Evolutionary conservation across 2,329 filamentous ascomycete genomes (phyloP).

Genomic region (Phialophora chinensis): DNA sequence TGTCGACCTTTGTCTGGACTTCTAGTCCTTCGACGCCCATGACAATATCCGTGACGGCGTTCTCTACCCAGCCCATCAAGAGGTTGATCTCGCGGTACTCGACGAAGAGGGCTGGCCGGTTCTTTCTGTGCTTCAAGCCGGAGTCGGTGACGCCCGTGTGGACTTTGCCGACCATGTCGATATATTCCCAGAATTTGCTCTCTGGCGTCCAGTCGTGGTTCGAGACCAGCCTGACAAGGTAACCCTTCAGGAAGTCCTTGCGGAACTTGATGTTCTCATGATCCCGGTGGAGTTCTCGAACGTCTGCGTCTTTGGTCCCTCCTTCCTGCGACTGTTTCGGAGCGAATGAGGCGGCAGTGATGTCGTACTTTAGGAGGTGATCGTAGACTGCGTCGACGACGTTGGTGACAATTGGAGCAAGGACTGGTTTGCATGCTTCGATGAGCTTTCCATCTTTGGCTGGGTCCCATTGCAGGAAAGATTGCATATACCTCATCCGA

Average conservation of each 20-base stretch:
- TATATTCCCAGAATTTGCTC: slow-evolving; percentile 42
- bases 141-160: slow-evolving; percentile 41
- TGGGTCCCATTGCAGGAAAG: slow-evolving; percentile 42
- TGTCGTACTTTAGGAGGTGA: slow-evolving; percentile 42
- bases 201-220: slow-evolving; percentile 42
- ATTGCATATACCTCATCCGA: slow-evolving; percentile 40
- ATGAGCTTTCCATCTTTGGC: slow-evolving; percentile 40
- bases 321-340: slow-evolving; percentile 38
- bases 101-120: slow-evolving; percentile 40
- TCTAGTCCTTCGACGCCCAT: slow-evolving; percentile 41
- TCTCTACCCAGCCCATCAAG: slow-evolving; percentile 42
- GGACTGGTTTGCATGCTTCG: slow-evolving; percentile 37
- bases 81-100: slow-evolving; percentile 42
- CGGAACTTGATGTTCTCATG: slow-evolving; percentile 43
- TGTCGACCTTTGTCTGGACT: slow-evolving; percentile 38
- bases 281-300: slow-evolving; percentile 34
- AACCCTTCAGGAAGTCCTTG: slow-evolving; percentile 43
- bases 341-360: slow-evolving; percentile 43
- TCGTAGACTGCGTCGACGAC: slow-evolving; percentile 43
- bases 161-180: slow-evolving; percentile 43
- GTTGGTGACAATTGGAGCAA: slow-evolving; percentile 40
- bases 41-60: slow-evolving; percentile 41
- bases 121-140: slow-evolving; percentile 40
- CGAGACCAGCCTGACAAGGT: slow-evolving; percentile 41
- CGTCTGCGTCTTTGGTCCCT: slow-evolving; percentile 15